Conservation (phyloP, 2,329 filamentous ascomycete species). For the Cladorrhinum sp. region DNA sequence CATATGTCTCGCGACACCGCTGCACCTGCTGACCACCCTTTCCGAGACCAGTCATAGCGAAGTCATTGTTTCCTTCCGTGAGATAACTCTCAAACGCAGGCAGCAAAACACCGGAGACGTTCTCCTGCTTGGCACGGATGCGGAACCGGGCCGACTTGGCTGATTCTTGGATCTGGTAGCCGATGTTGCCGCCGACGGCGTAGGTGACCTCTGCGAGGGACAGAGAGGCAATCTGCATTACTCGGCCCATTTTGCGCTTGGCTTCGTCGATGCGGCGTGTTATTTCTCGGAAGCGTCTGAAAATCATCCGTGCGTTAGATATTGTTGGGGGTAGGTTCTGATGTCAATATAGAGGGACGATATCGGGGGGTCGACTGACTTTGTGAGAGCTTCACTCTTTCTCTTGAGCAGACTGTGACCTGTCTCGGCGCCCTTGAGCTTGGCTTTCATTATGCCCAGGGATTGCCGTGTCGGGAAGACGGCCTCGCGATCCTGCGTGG, state of each 20-base stretch:
- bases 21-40: slow-evolving; percentile 98
- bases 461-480: slow-evolving; percentile 98
- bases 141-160: slow-evolving; percentile 91
- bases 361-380: slow-evolving; percentile 55
- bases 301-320: background rate
- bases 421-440: slow-evolving; percentile 89
- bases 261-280: slow-evolving; percentile 96
- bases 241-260: slow-evolving; percentile 97
- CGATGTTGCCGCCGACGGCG: slow-evolving; percentile 90
- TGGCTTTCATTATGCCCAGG: slow-evolving; percentile 93
- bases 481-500: slow-evolving; percentile 78
- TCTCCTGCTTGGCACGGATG: slow-evolving; percentile 93
- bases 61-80: slow-evolving; percentile 88
- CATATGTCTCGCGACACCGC: slow-evolving; percentile 91
- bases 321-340: background rate
- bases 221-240: slow-evolving; percentile 99
- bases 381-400: slow-evolving; percentile 97
- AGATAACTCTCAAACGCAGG: slow-evolving; percentile 91
- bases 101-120: slow-evolving; percentile 93
- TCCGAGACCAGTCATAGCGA: slow-evolving; percentile 89
- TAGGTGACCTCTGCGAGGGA: slow-evolving; percentile 97
- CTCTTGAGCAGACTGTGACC: slow-evolving; percentile 94
- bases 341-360: background rate
- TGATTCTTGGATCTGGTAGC: slow-evolving; percentile 95
- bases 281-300: slow-evolving; percentile 90